These are phyloP conservation scores for Pichia sp. DNA, from an alignment of 1,139 yeast species.

Conservation along the genomic window DNA sequence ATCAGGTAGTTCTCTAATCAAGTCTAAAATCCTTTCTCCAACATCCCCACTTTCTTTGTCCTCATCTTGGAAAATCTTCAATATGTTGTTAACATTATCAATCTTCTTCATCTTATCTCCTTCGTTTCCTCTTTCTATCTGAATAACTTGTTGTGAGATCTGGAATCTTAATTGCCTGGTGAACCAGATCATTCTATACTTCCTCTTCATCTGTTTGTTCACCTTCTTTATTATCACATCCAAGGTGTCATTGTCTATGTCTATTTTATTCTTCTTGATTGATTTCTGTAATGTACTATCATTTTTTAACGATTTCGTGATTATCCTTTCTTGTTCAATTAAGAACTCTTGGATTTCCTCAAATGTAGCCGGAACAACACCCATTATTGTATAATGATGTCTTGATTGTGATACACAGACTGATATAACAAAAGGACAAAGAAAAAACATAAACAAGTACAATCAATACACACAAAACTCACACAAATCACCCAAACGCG, in stretches of 20 bases:
- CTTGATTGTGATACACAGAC: no score
- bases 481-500: not conserved
- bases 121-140: conserved; percentile 21
- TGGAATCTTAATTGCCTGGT: conserved; percentile 29
- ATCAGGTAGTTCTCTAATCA: conserved; percentile 31
- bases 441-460: no score
- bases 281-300: conserved; percentile 16
- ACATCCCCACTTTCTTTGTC: conserved; percentile 5
- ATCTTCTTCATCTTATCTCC: conserved; percentile 19
- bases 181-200: conserved; percentile 24
- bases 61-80: conserved; percentile 16
- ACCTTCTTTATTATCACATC: conserved; percentile 17
- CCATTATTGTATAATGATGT: conserved; percentile 3
- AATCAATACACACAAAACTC: no score
- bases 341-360: conserved; percentile 26
- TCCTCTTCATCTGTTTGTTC: conserved; percentile 21
- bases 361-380: conserved; percentile 19
- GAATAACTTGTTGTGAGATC: conserved; percentile 27
- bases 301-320: conserved; percentile 20
- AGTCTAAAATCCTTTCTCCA: conserved; percentile 15
- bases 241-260: conserved; percentile 18
- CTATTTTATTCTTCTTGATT: conserved; percentile 10
- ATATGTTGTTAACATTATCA: conserved; percentile 26
- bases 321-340: conserved; percentile 22
- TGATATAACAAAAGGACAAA: no score